Evolutionary conservation across 345 rosid species (phyloP), one percentile per base, ranked within the genome.

Genomic region (Gossypium longicalyx): DNA sequence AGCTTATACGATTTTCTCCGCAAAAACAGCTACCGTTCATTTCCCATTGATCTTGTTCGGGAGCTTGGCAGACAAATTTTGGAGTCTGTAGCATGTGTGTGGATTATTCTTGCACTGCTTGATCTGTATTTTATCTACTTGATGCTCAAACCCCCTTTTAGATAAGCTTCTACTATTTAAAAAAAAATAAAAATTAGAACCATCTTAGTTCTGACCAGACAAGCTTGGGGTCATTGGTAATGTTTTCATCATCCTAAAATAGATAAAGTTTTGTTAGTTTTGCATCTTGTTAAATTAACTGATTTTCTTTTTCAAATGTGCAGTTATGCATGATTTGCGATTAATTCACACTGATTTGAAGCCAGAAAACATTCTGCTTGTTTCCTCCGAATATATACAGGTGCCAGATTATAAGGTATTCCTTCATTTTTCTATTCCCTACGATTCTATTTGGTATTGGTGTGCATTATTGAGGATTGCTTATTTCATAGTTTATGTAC

Each of bases 11-110:
- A 94, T 86, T 92, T 94, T 90, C 97, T 94, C 80, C 97, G 92
- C 89, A 88, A 92, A 92, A 94, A 94, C 94, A 89, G 87, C 91
- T 94, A 92, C 83, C 93, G 97, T 86, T 89, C 94, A 82, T 90
- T 90, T 92, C 98, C 97, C 81, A 89, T 94, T 94, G 98, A 92
- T 66, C 97, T 88, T 88, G 98, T 95, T 83, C 97, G 98, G 77
- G 98, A 95, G 97, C 89, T 95, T 90, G 98, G 97, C 85, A 85
- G 96, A 90, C 99, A 95, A 91, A 93, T 93, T 79, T 90, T 93
- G 98, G 97, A 95, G 83, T 93, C 96, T 91, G 87, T 95, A 80
- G 97, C 99, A 91, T 93, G 99, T 95, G 97, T 95, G 99, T 93
- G 84, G 87, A 83, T 75, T 76, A 84, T 85, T 79, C 88, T 89